Evolutionary conservation across 2,329 filamentous ascomycete genomes (phyloP).

Genomic region (Aspergillus fischeri): DNA sequence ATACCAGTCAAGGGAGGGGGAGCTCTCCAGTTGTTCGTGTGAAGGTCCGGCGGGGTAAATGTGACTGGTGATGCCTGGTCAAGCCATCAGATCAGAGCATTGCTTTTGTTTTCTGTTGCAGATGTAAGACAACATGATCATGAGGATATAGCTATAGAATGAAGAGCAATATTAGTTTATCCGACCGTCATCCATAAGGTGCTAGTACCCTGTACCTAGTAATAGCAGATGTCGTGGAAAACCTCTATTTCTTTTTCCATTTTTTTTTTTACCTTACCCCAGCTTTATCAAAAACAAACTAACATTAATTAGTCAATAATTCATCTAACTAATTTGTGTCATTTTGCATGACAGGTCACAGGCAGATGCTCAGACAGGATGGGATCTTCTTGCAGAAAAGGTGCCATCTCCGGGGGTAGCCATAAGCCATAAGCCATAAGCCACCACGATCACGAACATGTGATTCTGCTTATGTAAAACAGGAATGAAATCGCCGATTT

Average conservation of each 20-base stretch:
- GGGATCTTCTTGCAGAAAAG: no score
- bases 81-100: not conserved
- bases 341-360: no score
- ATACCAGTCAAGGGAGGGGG: not conserved
- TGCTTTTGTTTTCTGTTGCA: not conserved
- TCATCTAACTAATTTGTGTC: no score
- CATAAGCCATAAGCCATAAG: no score
- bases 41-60: conserved; percentile 7
- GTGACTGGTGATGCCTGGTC: not conserved
- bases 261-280: not conserved
- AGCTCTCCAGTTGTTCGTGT: not conserved
- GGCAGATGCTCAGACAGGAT: no score
- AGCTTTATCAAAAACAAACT: not conserved
- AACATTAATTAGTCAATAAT: not conserved
- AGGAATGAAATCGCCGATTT: not conserved
- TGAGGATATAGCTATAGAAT: not conserved
- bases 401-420: no score
- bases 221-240: not conserved
- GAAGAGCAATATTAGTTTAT: not conserved
- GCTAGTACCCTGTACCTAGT: not conserved
- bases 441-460: not conserved
- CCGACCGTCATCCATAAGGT: not conserved
- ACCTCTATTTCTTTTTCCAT: not conserved
- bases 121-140: not conserved
- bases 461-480: conserved; percentile 1